Percentiles rank a stretch among this genome's conserved stretches.
phyloP scores from a whole-genome alignment of 768 basidiomycete genomes.

The Kwoniella pini region DNA sequence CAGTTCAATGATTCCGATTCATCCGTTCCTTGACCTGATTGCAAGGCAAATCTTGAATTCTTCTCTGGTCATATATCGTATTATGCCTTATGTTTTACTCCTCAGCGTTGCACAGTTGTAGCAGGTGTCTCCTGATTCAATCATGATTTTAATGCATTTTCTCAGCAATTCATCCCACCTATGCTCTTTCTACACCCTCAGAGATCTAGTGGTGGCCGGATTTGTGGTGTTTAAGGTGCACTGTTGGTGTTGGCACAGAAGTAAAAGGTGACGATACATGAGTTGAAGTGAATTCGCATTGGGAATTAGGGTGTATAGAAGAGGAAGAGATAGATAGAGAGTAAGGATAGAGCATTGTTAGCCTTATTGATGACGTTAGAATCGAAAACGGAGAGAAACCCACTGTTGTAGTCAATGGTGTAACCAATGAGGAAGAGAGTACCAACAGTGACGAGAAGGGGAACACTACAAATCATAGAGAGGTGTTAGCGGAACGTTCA shows the following conservation, averaged over 20 bases:
- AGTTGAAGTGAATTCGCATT: not conserved
- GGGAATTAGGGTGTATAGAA: slow-evolving; percentile 7
- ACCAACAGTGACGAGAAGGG: slow-evolving; percentile 50
- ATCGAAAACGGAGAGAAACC: slow-evolving; percentile 16
- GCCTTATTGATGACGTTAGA: not conserved
- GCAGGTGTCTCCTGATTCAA: too few species aligned
- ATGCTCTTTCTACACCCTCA: too few species aligned
- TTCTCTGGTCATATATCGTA: too few species aligned
- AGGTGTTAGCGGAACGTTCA: not conserved
- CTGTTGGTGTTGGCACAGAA: slow-evolving; percentile 22
- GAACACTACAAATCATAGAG: slow-evolving; percentile 29
- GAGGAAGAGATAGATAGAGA: slow-evolving; percentile 8
- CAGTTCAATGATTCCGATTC: too few species aligned
- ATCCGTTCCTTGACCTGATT: too few species aligned
- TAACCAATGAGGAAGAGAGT: slow-evolving; percentile 54
- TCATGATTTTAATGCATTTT: too few species aligned
- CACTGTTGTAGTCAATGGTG: slow-evolving; percentile 56
- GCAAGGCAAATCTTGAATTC: too few species aligned
- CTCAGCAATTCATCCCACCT: too few species aligned
- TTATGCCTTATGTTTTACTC: too few species aligned
- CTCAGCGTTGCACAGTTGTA: too few species aligned
- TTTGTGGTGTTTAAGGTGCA: slow-evolving; percentile 55
- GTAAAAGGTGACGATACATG: not conserved
- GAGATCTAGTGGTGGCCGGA: slow-evolving; percentile 54
- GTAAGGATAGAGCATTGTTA: not conserved